These are phyloP conservation scores for Funneliformis mosseae DNA, from an alignment of 192 early-diverging fungal genomes.

Conservation along the genomic window DNA sequence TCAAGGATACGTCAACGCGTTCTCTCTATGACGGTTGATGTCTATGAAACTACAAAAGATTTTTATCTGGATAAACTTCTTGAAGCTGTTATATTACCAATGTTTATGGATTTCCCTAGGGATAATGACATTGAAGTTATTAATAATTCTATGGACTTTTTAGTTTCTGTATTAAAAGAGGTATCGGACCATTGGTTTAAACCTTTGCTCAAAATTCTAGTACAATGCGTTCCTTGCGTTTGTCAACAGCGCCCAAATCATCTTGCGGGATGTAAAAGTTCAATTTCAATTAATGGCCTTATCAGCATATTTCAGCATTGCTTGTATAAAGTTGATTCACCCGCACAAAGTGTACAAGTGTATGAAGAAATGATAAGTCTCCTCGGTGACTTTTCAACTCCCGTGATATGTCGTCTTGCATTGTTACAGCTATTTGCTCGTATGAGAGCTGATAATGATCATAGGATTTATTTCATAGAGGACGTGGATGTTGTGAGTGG, in stretches of 20 bases:
- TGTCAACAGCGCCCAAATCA: constrained; percentile 26
- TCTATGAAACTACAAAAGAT: constrained; percentile 55
- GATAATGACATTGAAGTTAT: constrained; percentile 46
- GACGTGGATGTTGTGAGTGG: constrained; percentile 6
- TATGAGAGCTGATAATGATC: constrained; percentile 55
- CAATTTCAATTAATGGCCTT: constrained; percentile 44
- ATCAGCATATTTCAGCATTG: constrained; percentile 53
- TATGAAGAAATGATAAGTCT: constrained; percentile 48
- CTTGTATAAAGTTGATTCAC: constrained; percentile 40
- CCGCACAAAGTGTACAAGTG: constrained; percentile 38
- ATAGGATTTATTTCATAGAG: constrained; percentile 47
- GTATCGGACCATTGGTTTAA: constrained; percentile 41
- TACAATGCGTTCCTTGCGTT: constrained; percentile 43
- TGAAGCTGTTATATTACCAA: constrained; percentile 47
- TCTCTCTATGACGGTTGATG: constrained; percentile 47
- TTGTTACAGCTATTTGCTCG: constrained; percentile 54
- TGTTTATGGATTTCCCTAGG: constrained; percentile 40
- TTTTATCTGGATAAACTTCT: constrained; percentile 52
- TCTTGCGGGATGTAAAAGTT: constrained; percentile 40
- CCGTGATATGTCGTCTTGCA: constrained; percentile 48
- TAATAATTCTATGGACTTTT: constrained; percentile 40
- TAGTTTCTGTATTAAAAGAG: constrained; percentile 43
- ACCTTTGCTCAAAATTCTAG: constrained; percentile 40
- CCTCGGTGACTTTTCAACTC: constrained; percentile 42
- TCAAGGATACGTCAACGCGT: constrained; percentile 41